Conservation (phyloP, 768 basidiomycete species). For the Trametes cubensis region DNA sequence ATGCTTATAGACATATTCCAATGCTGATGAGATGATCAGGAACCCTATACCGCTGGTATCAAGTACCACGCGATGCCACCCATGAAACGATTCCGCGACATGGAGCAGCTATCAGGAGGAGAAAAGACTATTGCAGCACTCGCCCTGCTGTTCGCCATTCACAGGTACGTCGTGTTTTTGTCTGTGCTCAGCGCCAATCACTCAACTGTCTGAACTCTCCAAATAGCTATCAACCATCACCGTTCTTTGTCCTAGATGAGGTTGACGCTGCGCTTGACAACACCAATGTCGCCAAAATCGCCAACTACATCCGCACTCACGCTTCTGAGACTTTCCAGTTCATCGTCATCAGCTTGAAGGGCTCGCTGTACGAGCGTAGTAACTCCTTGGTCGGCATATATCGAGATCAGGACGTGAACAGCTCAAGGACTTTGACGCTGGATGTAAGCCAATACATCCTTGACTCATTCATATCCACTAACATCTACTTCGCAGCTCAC, state of each 20-base stretch:
- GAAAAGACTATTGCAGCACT: constrained; percentile 98
- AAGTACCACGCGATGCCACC: constrained; percentile 99
- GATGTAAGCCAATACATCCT: constrained; percentile 58
- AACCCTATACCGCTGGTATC: constrained; percentile 86
- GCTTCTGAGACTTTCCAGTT: constrained; percentile 90
- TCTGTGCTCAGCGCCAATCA: not conserved
- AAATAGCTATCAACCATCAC: constrained; percentile 88
- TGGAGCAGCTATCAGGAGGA: constrained; percentile 98
- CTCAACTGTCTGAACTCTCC: not conserved
- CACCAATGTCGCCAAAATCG: constrained; percentile 96
- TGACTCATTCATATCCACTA: not conserved
- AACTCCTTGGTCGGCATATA: constrained; percentile 92
- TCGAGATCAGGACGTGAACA: constrained; percentile 91
- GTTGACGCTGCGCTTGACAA: constrained; percentile 98
- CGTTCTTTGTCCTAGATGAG: constrained; percentile 98
- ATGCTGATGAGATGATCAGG: constrained; percentile 43
- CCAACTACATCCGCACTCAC: constrained; percentile 87
- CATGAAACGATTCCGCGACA: constrained; percentile 98
- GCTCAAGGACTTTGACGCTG: constrained; percentile 87
- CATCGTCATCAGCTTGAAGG: constrained; percentile 96
- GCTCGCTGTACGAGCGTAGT: constrained; percentile 87
- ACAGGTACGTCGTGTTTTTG: constrained; percentile 57
- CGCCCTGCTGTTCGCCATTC: constrained; percentile 95
- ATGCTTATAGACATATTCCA: not conserved
- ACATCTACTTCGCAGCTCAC: constrained; percentile 43